Percentiles rank a stretch among this genome's conserved stretches.
Conservation (phyloP, 306 rosid species). For the Calophaca sinica region DNA sequence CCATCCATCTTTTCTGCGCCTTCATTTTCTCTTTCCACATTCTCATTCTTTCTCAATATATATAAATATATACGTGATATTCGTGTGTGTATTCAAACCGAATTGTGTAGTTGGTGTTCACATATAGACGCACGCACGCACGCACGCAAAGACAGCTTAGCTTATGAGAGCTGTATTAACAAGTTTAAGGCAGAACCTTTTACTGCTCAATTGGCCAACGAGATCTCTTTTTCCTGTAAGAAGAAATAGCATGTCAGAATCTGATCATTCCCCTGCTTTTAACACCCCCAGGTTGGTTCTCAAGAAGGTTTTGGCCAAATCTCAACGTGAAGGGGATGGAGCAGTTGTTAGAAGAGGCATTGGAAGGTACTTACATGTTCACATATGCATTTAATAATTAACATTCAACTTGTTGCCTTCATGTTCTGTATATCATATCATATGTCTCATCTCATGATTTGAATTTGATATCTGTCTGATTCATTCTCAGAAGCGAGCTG, state of each 20-base stretch:
- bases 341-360: constrained; percentile 61
- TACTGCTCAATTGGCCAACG: constrained; percentile 1
- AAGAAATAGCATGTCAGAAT: constrained; percentile 42
- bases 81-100: not conserved
- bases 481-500: constrained; percentile 49
- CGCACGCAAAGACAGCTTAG: not conserved
- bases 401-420: no score
- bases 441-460: not conserved
- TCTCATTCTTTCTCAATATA: not conserved
- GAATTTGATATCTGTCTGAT: no score
- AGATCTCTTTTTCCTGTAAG: not conserved
- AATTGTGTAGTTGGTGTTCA: not conserved
- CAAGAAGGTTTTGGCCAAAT: constrained; percentile 52
- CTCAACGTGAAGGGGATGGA: constrained; percentile 60
- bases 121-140: not conserved
- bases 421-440: not conserved
- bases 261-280: constrained; percentile 36
- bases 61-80: no score
- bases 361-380: constrained; percentile 41
- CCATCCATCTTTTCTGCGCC: constrained; percentile 30
- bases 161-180: constrained; percentile 35
- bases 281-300: constrained; percentile 62
- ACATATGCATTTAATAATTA: no score
- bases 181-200: not conserved
- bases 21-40: constrained; percentile 28